Evolutionary conservation across 164 flowering plant genomes (phyloP).

Genomic region (Vitis riparia): DNA sequence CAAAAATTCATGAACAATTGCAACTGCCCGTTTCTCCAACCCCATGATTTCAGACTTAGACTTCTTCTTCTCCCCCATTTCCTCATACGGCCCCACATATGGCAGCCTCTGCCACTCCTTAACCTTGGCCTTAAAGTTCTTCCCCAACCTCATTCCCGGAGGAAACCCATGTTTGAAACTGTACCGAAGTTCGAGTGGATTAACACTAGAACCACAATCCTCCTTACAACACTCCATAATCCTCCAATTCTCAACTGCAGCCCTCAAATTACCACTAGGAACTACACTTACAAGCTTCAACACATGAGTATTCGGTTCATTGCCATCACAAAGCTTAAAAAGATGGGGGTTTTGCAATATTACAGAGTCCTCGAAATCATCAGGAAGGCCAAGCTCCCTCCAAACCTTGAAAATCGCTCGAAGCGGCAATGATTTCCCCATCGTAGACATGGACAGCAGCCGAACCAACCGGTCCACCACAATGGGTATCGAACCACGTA

Average conservation of each 20-base stretch:
- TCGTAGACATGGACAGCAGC: constrained; percentile 60
- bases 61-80: constrained; percentile 29
- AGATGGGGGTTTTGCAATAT: constrained; percentile 46
- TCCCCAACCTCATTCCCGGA: constrained; percentile 85
- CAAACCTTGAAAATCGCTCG: constrained; percentile 83
- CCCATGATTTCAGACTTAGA: constrained; percentile 43
- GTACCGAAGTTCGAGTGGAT: constrained; percentile 44
- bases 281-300: constrained; percentile 41
- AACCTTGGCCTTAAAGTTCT: constrained; percentile 64
- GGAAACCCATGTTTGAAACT: constrained; percentile 72
- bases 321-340: constrained; percentile 47
- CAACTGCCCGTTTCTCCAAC: constrained; percentile 85
- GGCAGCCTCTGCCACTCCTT: constrained; percentile 81
- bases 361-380: constrained; percentile 85
- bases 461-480: constrained; percentile 61
- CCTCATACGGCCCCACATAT: constrained; percentile 82
- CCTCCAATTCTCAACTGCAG: constrained; percentile 79
- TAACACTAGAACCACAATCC: constrained; percentile 32
- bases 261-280: constrained; percentile 17
- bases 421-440: constrained; percentile 64
- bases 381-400: constrained; percentile 91
- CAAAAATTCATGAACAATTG: constrained; percentile 80
- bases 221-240: constrained; percentile 49
- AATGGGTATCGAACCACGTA: constrained; percentile 33
- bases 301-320: constrained; percentile 76